Percentiles rank a stretch among this genome's conserved stretches.
Evolutionary conservation across 2,329 filamentous ascomycete species (phyloP).

Genomic region (Trichoderma sp.): DNA sequence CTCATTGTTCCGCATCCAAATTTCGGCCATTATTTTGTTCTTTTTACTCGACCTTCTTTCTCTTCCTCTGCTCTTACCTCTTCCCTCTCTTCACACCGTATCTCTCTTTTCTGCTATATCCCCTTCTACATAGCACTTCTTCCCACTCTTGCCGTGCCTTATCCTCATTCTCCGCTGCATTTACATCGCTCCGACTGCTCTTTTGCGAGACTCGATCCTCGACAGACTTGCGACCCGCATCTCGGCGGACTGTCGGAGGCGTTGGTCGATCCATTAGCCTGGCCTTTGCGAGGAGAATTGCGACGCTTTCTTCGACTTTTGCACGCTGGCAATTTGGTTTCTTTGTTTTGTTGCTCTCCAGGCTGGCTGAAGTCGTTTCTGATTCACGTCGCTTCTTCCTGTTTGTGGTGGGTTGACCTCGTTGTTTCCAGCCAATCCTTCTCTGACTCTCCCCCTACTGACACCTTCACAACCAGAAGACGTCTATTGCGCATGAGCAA

Average conservation of each 20-base stretch:
- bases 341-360: neutral
- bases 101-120: neutral
- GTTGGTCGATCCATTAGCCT: conserved; percentile 4
- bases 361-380: neutral
- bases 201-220: conserved; percentile 14
- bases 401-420: conserved; percentile 4
- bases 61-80: conserved; percentile 15
- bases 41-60: conserved; percentile 23
- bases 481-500: neutral
- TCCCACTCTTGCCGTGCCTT: neutral
- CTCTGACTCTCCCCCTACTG: neutral
- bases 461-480: neutral
- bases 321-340: conserved; percentile 2
- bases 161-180: neutral
- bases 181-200: neutral
- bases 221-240: conserved; percentile 18
- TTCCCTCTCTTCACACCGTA: neutral
- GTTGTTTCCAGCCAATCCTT: neutral
- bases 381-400: neutral
- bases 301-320: neutral
- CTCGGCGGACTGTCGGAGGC: conserved; percentile 26
- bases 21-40: conserved; percentile 20
- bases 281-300: conserved; percentile 6
- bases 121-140: neutral
- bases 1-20: conserved; percentile 15